phyloP scores from a whole-genome alignment of 1,284 basidiomycete species.

The Apiotrichum domesticum region DNA sequence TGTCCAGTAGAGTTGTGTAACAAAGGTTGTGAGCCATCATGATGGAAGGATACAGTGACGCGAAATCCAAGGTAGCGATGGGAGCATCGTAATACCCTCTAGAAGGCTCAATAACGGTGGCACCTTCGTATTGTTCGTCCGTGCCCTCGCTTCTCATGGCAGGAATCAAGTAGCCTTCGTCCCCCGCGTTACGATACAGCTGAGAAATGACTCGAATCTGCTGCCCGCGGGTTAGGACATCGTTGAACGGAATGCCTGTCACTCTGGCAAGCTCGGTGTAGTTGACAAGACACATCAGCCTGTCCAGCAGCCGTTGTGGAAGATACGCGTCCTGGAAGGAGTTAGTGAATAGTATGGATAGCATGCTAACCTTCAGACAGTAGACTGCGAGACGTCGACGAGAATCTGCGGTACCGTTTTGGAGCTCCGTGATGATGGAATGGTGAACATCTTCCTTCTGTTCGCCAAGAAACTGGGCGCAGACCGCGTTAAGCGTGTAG shows the following conservation, averaged over 20 bases:
- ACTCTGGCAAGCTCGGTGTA: conserved; percentile 94
- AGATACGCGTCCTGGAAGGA: conserved; percentile 81
- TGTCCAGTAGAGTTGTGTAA: conserved; percentile 85
- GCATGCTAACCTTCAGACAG: conserved; percentile 71
- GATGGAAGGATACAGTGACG: conserved; percentile 93
- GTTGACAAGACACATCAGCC: conserved; percentile 96
- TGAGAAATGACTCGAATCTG: conserved; percentile 96
- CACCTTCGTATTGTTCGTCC: conserved; percentile 94
- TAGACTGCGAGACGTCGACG: conserved; percentile 85
- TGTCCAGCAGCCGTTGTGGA: conserved; percentile 86
- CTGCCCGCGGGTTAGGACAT: conserved; percentile 79
- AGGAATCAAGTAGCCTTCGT: conserved; percentile 80
- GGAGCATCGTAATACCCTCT: conserved; percentile 91
- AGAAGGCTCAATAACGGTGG: conserved; percentile 90
- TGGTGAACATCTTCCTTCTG: conserved; percentile 97
- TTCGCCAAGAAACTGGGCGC: conserved; percentile 89
- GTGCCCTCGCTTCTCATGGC: conserved; percentile 74
- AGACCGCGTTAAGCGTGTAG: conserved; percentile 92
- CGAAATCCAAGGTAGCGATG: conserved; percentile 94
- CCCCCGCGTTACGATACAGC: conserved; percentile 79
- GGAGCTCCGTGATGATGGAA: conserved; percentile 91
- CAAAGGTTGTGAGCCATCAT: conserved; percentile 99
- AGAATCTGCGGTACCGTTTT: conserved; percentile 89
- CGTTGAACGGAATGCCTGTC: conserved; percentile 96
- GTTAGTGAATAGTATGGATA: too few species aligned